These are phyloP conservation scores for Coniochaeta ligniaria DNA, from an alignment of 2,329 filamentous ascomycete species.

Conservation along the genomic window DNA sequence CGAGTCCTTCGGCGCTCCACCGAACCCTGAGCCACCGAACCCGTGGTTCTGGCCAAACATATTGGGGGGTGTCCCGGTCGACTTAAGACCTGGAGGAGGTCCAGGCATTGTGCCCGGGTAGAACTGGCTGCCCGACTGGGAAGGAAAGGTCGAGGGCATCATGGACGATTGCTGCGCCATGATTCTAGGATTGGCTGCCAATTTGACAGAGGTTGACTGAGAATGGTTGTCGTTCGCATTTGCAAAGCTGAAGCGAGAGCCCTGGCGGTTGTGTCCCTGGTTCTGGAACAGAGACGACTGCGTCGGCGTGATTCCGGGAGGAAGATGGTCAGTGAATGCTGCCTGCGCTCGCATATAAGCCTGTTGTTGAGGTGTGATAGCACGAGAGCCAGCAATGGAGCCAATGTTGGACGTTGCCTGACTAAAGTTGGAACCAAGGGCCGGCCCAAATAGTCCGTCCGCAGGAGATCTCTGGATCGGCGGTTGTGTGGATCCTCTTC, in stretches of 20 bases:
- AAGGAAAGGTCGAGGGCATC: slow-evolving; percentile 61
- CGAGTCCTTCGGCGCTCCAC: slow-evolving; percentile 62
- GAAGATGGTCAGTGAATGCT: slow-evolving; percentile 29
- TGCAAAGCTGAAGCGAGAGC: slow-evolving; percentile 81
- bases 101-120: slow-evolving; percentile 83
- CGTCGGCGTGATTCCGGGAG: slow-evolving; percentile 48
- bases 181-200: slow-evolving; percentile 69
- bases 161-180: slow-evolving; percentile 84
- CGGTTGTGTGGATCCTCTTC: slow-evolving; percentile 64
- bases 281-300: slow-evolving; percentile 47
- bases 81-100: slow-evolving; percentile 91
- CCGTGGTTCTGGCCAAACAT: slow-evolving; percentile 89
- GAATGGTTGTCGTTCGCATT: slow-evolving; percentile 58
- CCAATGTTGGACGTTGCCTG: slow-evolving; percentile 43
- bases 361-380: slow-evolving; percentile 75
- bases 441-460: slow-evolving; percentile 48
- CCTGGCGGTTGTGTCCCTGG: slow-evolving; percentile 70
- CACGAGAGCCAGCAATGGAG: slow-evolving; percentile 55
- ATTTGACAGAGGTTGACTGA: slow-evolving; percentile 61
- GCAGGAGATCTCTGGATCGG: slow-evolving; percentile 55
- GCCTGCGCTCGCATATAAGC: slow-evolving; percentile 59
- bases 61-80: slow-evolving; percentile 85
- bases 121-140: slow-evolving; percentile 60
- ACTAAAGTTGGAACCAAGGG: slow-evolving; percentile 39
- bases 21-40: slow-evolving; percentile 69